Percentiles rank a stretch among this genome's conserved stretches.
phyloP scores from a whole-genome alignment of 805 yeast genomes.

The Maudiozyma pseudohumilis region DNA sequence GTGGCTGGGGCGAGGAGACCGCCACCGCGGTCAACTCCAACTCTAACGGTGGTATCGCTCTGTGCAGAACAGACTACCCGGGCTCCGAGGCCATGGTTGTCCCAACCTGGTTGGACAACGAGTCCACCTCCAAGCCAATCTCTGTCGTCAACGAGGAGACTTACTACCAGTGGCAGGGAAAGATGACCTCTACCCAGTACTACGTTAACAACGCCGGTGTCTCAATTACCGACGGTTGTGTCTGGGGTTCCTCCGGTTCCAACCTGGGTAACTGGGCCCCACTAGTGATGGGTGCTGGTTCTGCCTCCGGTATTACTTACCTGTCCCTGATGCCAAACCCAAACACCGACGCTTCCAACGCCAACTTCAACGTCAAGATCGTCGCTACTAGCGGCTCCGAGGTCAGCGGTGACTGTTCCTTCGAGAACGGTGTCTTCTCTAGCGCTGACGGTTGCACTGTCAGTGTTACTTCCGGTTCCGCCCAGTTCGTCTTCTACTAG shows the following conservation, averaged over 20 bases:
- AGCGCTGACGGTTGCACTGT: conserved; percentile 77
- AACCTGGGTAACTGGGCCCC: conserved; percentile 98
- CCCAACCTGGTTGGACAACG: conserved; percentile 75
- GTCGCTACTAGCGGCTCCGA: conserved; percentile 58
- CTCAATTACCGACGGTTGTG: conserved; percentile 79
- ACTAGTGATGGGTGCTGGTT: conserved; percentile 87
- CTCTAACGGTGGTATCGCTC: conserved; percentile 56
- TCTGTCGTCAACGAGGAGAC: conserved; percentile 69
- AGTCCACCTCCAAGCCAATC: conserved; percentile 58
- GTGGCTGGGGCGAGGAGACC: conserved; percentile 75
- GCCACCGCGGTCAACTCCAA: conserved; percentile 63
- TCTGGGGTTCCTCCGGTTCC: conserved; percentile 78
- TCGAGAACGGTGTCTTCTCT: conserved; percentile 67
- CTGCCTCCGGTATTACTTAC: conserved; percentile 60
- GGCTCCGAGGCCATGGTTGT: conserved; percentile 98
- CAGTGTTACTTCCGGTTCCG: conserved; percentile 48
- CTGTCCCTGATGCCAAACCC: conserved; percentile 92
- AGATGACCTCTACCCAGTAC: conserved; percentile 85
- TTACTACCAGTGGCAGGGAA: conserved; percentile 78
- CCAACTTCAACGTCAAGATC: conserved; percentile 70
- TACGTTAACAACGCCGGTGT: conserved; percentile 97
- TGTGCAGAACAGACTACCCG: conserved; percentile 98
- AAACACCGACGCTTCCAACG: conserved; percentile 54
- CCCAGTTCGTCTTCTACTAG: conserved; percentile 48
- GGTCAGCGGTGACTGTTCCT: conserved; percentile 66